Percentiles rank a stretch among this genome's conserved stretches.
These are phyloP conservation scores for Tetraselmis striata DNA, from an alignment of 139 green algal genomes.

Conservation along the genomic window DNA sequence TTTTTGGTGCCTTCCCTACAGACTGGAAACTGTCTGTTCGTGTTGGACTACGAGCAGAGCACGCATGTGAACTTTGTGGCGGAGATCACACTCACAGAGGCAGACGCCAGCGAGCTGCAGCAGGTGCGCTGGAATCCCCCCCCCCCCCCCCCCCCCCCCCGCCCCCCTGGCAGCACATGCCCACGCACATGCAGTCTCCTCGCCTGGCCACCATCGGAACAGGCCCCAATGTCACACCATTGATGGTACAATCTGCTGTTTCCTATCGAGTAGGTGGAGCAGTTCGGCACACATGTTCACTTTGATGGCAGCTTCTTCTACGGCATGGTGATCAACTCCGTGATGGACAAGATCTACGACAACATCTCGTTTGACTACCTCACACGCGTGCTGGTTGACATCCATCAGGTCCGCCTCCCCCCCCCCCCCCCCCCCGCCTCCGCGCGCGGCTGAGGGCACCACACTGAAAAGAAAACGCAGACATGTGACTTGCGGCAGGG, in stretches of 20 bases:
- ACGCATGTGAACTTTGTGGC: conserved; percentile 11
- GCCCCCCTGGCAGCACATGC: too few relatives aligned
- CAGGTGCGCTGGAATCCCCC: too few relatives aligned
- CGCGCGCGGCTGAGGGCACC: too few relatives aligned
- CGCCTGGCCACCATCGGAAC: too few relatives aligned
- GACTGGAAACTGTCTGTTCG: background rate
- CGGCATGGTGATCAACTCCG: conserved; percentile 8
- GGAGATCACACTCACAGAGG: conserved; percentile 17
- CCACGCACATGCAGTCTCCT: too few relatives aligned
- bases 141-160: too few relatives aligned
- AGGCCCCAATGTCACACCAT: too few relatives aligned
- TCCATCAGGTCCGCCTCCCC: background rate
- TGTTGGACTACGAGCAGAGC: background rate
- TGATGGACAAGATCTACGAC: conserved; percentile 14
- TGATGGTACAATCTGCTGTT: too few relatives aligned
- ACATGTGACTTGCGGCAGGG: too few relatives aligned
- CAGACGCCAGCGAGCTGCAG: background rate
- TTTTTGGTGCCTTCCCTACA: conserved; percentile 1
- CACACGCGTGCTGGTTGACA: conserved; percentile 12
- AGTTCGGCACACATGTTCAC: conserved; percentile 11
- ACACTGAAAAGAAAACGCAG: too few relatives aligned
- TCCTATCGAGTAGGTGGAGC: too few relatives aligned
- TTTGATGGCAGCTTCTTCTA: conserved; percentile 7
- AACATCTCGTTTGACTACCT: conserved; percentile 18
- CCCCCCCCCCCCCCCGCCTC: too few relatives aligned